Base-by-base conservation (phyloP, 2,329 filamentous ascomycete species). In the Zymoseptoria tritici region DNA sequence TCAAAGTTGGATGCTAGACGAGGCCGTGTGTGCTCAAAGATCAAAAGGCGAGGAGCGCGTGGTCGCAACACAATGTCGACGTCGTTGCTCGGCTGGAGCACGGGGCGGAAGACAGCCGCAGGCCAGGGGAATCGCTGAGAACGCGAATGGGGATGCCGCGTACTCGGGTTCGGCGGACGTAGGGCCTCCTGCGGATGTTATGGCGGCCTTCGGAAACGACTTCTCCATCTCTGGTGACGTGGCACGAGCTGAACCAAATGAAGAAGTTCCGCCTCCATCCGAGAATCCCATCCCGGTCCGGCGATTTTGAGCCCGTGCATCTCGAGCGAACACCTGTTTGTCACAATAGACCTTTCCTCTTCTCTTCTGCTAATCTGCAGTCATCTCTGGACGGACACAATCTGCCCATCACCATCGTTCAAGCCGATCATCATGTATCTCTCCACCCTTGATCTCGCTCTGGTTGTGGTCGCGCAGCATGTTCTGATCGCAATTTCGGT, bases 41-140 rank as follows among this genome's bases (percentile, higher is more conserved):
- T 86, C 84, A 84, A 4, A 77, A 80, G 2, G 69, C 75, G 29
- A 78, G 77, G 36, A 84, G 82, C 65, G 67, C 81, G 6, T 86
- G 84, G 84, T 86, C 83, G 2, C 76, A 79, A 60, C 80, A 83
- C 50, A 87, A 87, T 64, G 81, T 85, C 2, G 73, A 72, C 9
- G 80, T 82, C 16, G 76, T 84, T 6, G 75, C 72, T 0, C 66
- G 65, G 4, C 71, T 87, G 2, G 70, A 75, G 1, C 68, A 70
- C 0, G 71, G 78, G 8, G 80, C 75, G 78, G 1, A 84, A 86
- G 79, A 72, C 72, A 0, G 73, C 75, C 0, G 70, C 78, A 0
- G 83, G 83, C 0, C 66, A 78, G 49, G 75, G 75, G 72, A 0
- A 80, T 80, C 49, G 76, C 86, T 2, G 79, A 84, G 6, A 76